Evolutionary conservation across 164 flowering plant species (phyloP), one percentile per base, ranked within the genome.

Genomic region (Annona squamosa): DNA sequence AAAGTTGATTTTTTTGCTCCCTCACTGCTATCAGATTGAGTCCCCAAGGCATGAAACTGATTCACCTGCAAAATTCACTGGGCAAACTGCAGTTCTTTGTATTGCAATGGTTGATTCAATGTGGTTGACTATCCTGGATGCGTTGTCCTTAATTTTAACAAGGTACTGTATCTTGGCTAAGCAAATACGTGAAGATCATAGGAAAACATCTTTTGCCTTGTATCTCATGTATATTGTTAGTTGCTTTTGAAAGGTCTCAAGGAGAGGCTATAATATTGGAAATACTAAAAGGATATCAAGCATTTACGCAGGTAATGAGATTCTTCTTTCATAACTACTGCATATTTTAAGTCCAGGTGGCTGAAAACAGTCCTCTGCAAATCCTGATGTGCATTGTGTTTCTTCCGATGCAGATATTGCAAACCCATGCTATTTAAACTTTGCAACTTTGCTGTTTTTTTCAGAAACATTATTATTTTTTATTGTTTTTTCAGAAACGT

Each of bases 231-330:
- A 16, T 52, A 7, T 9, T 3, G 3, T 52, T 10, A 16, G 59
- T 76, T 42, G 17, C 43, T 81, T 48, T 87, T 73, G 47, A 16
- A 82, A 95, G 99, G 86, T 91, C 98, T 75, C 99, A 96, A 79
- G 99, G 99, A 67, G 99, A 96, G 84, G 99, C 99, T 64, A 91
- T 96, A 68, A 85, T 91, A 48, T 83, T 96, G 85, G 99, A 96
- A 82, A 90, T 96, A 77, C 77, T 96, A 71, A 96, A 96, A 82
- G 99, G 97, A 67, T 96, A 96, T 79, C 99, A 96, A 77, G 99
- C 99, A 67, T 96, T 96, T 74, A 91, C 98, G 71, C 99, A 96
- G 98, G 99, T 93, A 82, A 67, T 46, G 10, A 6, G 13, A 68
- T 17, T 46, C 10, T 46, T 9, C 43, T 37, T 37, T 16, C 5